phyloP scores from a whole-genome alignment of 106 monocot genomes.

The Allium fistulosum region DNA sequence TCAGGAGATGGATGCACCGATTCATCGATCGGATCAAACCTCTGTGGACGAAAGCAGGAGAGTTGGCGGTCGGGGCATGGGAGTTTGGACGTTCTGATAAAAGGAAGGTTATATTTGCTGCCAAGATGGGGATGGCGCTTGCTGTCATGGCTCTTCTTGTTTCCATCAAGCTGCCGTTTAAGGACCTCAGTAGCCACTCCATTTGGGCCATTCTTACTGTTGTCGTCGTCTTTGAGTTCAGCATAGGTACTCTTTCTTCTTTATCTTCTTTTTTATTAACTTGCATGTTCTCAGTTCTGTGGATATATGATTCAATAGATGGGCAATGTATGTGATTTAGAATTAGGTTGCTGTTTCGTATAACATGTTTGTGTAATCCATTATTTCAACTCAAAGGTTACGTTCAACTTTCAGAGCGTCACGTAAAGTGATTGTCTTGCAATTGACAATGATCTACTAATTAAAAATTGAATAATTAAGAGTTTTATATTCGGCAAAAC shows the following conservation, averaged over 20 bases:
- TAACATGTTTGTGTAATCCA: too few relatives aligned
- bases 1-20: conserved; percentile 14
- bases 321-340: too few relatives aligned
- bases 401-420: too few relatives aligned
- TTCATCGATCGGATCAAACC: conserved; percentile 1
- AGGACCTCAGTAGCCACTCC: conserved; percentile 38
- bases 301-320: too few relatives aligned
- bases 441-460: too few relatives aligned
- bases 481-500: too few relatives aligned
- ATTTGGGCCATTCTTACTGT: conserved; percentile 96
- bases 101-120: conserved; percentile 68
- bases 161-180: conserved; percentile 51
- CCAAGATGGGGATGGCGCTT: conserved; percentile 81
- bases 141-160: conserved; percentile 44
- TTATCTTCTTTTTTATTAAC: not conserved
- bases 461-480: too few relatives aligned
- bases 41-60: conserved; percentile 7
- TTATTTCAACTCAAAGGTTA: too few relatives aligned
- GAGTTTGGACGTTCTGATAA: conserved; percentile 60
- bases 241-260: conserved; percentile 45
- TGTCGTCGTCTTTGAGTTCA: conserved; percentile 96
- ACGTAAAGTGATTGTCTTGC: too few relatives aligned
- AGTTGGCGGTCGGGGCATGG: conserved; percentile 19
- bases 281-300: too few relatives aligned
- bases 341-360: too few relatives aligned